Evolutionary conservation across 345 rosid genomes (phyloP), one percentile per base, ranked within the genome.

Genomic region (Eucalyptus victrix): DNA sequence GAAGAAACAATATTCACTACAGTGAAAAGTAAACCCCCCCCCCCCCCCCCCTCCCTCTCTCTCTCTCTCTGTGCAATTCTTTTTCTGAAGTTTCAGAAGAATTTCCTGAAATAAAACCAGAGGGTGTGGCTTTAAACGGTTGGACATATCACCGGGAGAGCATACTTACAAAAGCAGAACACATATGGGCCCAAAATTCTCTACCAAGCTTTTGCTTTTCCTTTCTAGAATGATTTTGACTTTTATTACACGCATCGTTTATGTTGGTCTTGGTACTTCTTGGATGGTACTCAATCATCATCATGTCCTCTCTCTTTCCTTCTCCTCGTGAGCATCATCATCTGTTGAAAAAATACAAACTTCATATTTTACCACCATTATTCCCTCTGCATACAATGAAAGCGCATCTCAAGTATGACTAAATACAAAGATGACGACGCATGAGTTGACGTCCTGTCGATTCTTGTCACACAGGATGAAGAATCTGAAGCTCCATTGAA

Each of bases 401-500:
- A 76, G 83, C 12, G 47, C 83, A 37, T 12, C 47, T 76, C 83
- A 76, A 76, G 47, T 76, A 44, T 76, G 83, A 76, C 47, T 42
- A 76, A 37, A 49, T 34, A n/a, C 28, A n/a, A 44, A 65, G 14
- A 13, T 47, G n/a, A 45, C 26, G 53, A 62, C 37, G 44, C 49
- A 45, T 32, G 44, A 62, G 34, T 44, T 18, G 49, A 24, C 14
- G 54, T 87, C 65, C 49, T 5, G 28, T 88, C 13, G 47, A 88
- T 87, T 50, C n/a, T 86, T 15, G 60, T 45, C 56, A 44, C 54
- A 88, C 94, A 94, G 97, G 95, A 90, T 93, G 96, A 94, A 92
- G 89, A 94, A 93, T 92, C 67, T 92, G 92, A 93, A 92, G 94
- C 88, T 92, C 80, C 89, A 86, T 86, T 93, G 89, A 93, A 87